Conservation (phyloP, 2,329 filamentous ascomycete species). For the Phaeosphaeriaceae sp. region DNA sequence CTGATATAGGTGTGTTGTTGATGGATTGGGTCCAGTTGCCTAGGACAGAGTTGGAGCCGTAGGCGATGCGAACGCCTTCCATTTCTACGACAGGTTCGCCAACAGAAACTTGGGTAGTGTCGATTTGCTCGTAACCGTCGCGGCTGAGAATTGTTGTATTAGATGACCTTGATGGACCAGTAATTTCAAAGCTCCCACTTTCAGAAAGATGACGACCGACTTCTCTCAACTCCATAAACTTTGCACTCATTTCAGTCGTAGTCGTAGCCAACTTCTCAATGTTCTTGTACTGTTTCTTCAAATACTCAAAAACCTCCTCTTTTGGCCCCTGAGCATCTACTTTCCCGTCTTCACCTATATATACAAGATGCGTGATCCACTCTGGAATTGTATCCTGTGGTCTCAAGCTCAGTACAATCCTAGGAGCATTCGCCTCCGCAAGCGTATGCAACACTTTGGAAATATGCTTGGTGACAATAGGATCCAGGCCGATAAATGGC, state of each 20-base stretch:
- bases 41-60: conserved; percentile 77
- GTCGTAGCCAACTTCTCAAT: conserved; percentile 21
- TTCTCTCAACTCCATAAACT: conserved; percentile 34
- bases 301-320: conserved; percentile 63
- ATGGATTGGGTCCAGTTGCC: conserved; percentile 75
- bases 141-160: conserved; percentile 26
- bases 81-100: conserved; percentile 85
- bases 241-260: conserved; percentile 18
- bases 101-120: conserved; percentile 25
- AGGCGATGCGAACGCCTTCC: conserved; percentile 80
- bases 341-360: conserved; percentile 71
- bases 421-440: conserved; percentile 69
- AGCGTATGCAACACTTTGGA: conserved; percentile 73
- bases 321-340: conserved; percentile 71
- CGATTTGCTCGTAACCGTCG: conserved; percentile 38
- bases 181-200: conserved; percentile 33
- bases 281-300: conserved; percentile 35
- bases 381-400: conserved; percentile 87
- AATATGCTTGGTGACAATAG: conserved; percentile 74
- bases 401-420: conserved; percentile 77
- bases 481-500: conserved; percentile 87
- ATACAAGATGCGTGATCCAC: conserved; percentile 87
- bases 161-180: not conserved
- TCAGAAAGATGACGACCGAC: conserved; percentile 37
- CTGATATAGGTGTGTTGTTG: conserved; percentile 59